Base-by-base conservation (phyloP, 2,329 filamentous ascomycete species). In the Lasiodiplodia hormozganensis region DNA sequence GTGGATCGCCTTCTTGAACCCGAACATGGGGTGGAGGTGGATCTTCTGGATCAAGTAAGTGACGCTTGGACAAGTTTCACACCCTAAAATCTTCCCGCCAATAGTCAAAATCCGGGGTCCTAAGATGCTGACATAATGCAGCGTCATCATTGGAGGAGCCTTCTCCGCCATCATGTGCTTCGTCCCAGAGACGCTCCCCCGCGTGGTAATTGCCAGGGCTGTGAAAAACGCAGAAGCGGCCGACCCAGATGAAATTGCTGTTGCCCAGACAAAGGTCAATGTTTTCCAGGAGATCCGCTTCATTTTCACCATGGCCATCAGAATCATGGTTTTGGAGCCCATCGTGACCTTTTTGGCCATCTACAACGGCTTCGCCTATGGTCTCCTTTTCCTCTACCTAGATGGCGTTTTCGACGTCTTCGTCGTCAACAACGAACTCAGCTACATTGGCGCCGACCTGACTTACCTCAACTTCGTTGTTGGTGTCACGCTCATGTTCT, bases 391-490 rank as follows among this genome's bases (percentile, higher is more conserved):
- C 75, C 88, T 95, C 25, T 96, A 95, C 82, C 84, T 97, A 65
- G 81, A 94, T 92, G 0, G 92, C 92, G 1, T 96, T 96, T 74
- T 90, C 92, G 0, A 87, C 54, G 91, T 96, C 54, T 97, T 96
- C 80, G 83, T 90, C 70, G 77, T 80, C 2, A 85, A 94, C 5
- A 90, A 97, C 78, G 85, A 86, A 71, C 90, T 95, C 82, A 87
- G 81, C 43, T 74, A 85, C 1, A 93, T 94, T 67, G 80, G 92
- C 21, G 86, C 89, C 3, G 94, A 93, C 2, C 84, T 97, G 5
- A 89, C 93, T 4, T 97, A 94, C 77, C 92, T 97, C 73, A 94
- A 93, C 65, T 92, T 97, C 89, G 87, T 95, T 64, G 74, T 85
- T 10, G 93, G 93, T 57, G 87, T 92, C 65, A 91, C 90, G 0